phyloP scores from a whole-genome alignment of 306 rosid species.

The Lupinus albus region DNA sequence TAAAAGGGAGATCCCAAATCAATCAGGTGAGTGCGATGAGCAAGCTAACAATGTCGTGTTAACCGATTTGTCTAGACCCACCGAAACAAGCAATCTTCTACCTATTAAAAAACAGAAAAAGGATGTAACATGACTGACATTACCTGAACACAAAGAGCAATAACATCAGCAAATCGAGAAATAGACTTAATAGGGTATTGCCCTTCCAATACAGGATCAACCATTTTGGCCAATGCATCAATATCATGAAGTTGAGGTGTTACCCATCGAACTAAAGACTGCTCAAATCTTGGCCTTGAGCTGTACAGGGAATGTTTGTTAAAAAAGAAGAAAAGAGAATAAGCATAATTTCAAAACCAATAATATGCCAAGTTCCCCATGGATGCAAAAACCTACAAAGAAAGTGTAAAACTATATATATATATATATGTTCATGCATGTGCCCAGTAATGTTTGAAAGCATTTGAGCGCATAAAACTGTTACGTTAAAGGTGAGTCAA shows the following conservation, averaged over 20 bases:
- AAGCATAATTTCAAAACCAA: background rate
- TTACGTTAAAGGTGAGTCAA: slow-evolving; percentile 9
- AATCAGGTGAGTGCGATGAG: too few species aligned
- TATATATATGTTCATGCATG: slow-evolving; percentile 13
- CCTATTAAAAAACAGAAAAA: background rate
- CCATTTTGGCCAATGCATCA: slow-evolving; percentile 95
- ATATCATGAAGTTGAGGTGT: slow-evolving; percentile 98
- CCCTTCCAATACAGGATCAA: slow-evolving; percentile 85
- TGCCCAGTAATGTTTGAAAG: slow-evolving; percentile 5
- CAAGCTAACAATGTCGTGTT: background rate
- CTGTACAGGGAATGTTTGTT: slow-evolving; percentile 49
- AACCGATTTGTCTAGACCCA: slow-evolving; percentile 9
- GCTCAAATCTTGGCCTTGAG: slow-evolving; percentile 83
- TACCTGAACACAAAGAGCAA: slow-evolving; percentile 99
- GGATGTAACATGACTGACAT: slow-evolving; percentile 29
- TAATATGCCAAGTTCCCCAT: background rate
- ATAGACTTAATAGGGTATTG: slow-evolving; percentile 92
- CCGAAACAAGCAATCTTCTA: slow-evolving; percentile 15
- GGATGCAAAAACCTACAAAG: background rate
- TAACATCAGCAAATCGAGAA: slow-evolving; percentile 94
- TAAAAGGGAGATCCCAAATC: too few species aligned
- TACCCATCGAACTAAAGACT: slow-evolving; percentile 95
- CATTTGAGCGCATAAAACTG: background rate
- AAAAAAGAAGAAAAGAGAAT: slow-evolving; percentile 18
- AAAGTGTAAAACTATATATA: background rate